Evolutionary conservation across 441 rosid species (phyloP), one percentile per base, ranked within the genome.

Genomic region (Breynia disticha): DNA sequence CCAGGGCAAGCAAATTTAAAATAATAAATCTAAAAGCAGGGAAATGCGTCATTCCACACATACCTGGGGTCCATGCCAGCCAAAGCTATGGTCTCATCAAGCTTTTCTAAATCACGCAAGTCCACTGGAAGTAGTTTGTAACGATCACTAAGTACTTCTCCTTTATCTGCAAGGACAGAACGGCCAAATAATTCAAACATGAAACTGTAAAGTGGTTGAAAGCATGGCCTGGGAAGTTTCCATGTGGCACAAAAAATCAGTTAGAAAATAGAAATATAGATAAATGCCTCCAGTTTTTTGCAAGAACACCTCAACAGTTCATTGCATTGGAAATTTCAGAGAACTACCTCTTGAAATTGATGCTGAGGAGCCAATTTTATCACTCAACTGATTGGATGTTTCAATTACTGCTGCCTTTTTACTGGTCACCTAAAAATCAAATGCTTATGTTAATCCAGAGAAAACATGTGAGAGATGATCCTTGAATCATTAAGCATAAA

Each of bases 61-160:
- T 68, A 93, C 98, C 93, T 77, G 28, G 87, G 91, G 75, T 88
- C 95, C 83, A 84, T 84, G 64, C 76, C 67, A 55, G 95, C 90
- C 73, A 75, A 67, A 49, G 79, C 65, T 57, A 93, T 68, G 67
- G 85, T 69, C 66, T 86, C 85, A 65, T 82, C 72, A 66, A 93
- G 73, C 62, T 74, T 81, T 60, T 71, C 72, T 67, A 80, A 68
- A 62, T 93, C 87, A 10, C 95, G 80, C 74, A 89, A 74, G 72
- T 89, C 97, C 71, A 81, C 82, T 11, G 97, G 84, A 52, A 93
- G 89, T 54, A 89, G 75, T 85, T 80, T 93, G 90, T 89, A 89
- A 62, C 80, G 79, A 43, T 89, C 96, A 68, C 90, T 72, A 19
- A 80, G 73, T 56, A 93, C 96, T 76, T 81, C 93, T 60, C 98